Evolutionary conservation across 495 filamentous ascomycete genomes (phyloP).

Genomic region (Trichoderma erinaceum): DNA sequence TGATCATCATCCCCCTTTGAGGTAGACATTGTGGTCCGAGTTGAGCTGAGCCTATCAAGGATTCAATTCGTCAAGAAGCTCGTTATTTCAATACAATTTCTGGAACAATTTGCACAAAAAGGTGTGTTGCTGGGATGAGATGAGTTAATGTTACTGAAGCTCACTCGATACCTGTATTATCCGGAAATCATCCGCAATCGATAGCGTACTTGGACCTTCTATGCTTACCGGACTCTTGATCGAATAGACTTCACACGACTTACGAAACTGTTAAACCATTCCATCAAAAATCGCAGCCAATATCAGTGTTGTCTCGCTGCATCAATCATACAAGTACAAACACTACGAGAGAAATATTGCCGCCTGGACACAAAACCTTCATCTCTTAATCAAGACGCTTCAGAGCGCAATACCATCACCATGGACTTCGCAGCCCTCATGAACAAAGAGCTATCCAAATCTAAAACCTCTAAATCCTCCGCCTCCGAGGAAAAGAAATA

Average conservation of each 20-base stretch:
- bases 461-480: constrained; percentile 38
- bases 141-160: not conserved
- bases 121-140: not conserved
- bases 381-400: not conserved
- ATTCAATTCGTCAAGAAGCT: not conserved
- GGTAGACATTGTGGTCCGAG: not conserved
- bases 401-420: constrained; percentile 22
- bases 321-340: not conserved
- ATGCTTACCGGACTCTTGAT: not conserved
- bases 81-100: not conserved
- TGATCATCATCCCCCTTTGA: not conserved
- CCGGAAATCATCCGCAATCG: constrained; percentile 13
- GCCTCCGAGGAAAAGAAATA: constrained; percentile 56
- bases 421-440: constrained; percentile 97
- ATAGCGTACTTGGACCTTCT: not conserved
- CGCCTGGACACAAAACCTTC: not conserved
- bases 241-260: not conserved
- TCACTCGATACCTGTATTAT: not conserved
- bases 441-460: constrained; percentile 80
- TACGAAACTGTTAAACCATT: not conserved
- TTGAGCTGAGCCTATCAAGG: not conserved
- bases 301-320: not conserved
- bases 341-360: not conserved
- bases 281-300: not conserved
- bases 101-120: too few species aligned